phyloP scores from a whole-genome alignment of 768 basidiomycete genomes.

The Piloderma croceum region DNA sequence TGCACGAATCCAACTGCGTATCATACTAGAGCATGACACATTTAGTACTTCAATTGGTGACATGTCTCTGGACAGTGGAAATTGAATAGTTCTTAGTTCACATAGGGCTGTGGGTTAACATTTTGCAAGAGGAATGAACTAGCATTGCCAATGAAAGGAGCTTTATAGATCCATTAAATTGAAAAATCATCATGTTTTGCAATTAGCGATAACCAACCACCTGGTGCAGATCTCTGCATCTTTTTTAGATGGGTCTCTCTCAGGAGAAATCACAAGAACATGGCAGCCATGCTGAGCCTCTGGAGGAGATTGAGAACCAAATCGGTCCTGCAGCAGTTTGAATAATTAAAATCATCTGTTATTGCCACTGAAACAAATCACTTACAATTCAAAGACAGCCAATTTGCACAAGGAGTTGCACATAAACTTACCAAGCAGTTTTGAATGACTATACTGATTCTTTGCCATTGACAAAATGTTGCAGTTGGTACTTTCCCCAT shows the following conservation, averaged over 20 bases:
- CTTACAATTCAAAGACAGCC: conserved; percentile 92
- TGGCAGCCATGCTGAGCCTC: conserved; percentile 94
- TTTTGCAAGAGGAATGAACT: conserved; percentile 93
- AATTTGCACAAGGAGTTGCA: conserved; percentile 63
- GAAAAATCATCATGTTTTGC: conserved; percentile 76
- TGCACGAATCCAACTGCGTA: too few species aligned
- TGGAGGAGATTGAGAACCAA: conserved; percentile 82
- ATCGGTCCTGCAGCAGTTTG: conserved; percentile 52
- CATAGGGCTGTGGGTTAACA: conserved; percentile 88
- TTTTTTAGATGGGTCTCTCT: conserved; percentile 89
- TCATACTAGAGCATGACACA: too few species aligned
- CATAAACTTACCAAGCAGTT: conserved; percentile 76
- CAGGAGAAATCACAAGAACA: conserved; percentile 98
- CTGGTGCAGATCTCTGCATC: conserved; percentile 74
- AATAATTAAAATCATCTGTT: conserved; percentile 4
- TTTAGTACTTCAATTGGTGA: too few species aligned
- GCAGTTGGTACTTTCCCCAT: conserved; percentile 62
- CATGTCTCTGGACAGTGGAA: too few species aligned
- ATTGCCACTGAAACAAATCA: conserved; percentile 19
- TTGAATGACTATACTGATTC: conserved; percentile 41
- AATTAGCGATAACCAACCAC: conserved; percentile 68
- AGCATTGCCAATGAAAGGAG: conserved; percentile 53
- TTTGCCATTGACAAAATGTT: conserved; percentile 59
- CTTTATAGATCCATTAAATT: conserved; percentile 42
- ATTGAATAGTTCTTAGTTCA: conserved; percentile 91